Percentiles rank a stretch among this genome's conserved stretches.
phyloP scores from a whole-genome alignment of 257 asterid species.

The Dorcoceras hygrometricum region DNA sequence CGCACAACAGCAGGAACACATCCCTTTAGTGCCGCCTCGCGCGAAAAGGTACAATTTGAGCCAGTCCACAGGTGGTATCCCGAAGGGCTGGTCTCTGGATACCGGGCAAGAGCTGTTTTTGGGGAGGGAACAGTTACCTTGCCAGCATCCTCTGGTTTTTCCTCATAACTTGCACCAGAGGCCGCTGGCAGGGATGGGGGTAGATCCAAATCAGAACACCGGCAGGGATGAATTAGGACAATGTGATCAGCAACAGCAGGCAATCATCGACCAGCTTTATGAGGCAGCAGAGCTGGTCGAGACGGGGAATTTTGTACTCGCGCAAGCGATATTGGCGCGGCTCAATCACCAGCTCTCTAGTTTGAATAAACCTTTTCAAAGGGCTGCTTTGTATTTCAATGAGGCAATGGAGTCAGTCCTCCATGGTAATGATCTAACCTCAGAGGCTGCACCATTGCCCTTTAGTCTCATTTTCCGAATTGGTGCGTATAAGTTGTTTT shows the following conservation, averaged over 20 bases:
- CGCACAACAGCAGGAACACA: constrained; percentile 58
- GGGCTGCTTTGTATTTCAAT: constrained; percentile 92
- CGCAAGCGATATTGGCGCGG: constrained; percentile 99
- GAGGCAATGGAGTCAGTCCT: constrained; percentile 75
- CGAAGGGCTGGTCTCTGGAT: constrained; percentile 43
- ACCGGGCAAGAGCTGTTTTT: constrained; percentile 43
- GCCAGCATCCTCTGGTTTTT: constrained; percentile 55
- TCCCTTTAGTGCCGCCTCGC: constrained; percentile 49
- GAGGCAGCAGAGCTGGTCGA: constrained; percentile 85
- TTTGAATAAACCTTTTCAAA: constrained; percentile 76
- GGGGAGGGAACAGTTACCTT: constrained; percentile 37
- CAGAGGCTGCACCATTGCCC: constrained; percentile 40
- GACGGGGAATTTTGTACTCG: constrained; percentile 75
- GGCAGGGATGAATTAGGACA: constrained; percentile 53
- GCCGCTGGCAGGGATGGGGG: constrained; percentile 32
- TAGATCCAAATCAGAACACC: constrained; percentile 44
- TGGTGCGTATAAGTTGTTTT: constrained; percentile 80
- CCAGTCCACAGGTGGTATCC: constrained; percentile 26
- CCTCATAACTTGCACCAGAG: constrained; percentile 52
- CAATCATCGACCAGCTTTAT: constrained; percentile 70
- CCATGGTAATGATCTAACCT: constrained; percentile 24
- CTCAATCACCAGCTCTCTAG: constrained; percentile 99
- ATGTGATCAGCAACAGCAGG: constrained; percentile 52
- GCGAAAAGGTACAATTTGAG: constrained; percentile 61
- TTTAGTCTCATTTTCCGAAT: constrained; percentile 70